Conservation (phyloP, 2,329 filamentous ascomycete genomes). For the Ophiognomonia clavigignenti-juglandacearum region DNA sequence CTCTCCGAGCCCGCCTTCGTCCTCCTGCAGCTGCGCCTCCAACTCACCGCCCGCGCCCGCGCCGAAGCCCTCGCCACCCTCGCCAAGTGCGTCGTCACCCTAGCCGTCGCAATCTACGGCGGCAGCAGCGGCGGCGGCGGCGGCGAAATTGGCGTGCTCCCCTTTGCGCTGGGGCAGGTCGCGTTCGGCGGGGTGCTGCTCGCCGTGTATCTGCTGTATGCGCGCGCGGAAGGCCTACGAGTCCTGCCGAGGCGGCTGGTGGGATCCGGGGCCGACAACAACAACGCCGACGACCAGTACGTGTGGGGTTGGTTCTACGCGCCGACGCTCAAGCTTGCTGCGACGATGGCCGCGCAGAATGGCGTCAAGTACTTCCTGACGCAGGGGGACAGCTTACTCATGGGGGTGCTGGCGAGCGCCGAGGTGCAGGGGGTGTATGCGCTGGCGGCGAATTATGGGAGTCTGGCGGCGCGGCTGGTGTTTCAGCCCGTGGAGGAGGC, state of each 20-base stretch:
- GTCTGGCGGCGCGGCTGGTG: constrained; percentile 78
- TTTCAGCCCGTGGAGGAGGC: constrained; percentile 96
- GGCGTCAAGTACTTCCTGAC: constrained; percentile 90
- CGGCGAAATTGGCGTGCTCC: constrained; percentile 79
- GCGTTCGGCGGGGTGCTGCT: constrained; percentile 68
- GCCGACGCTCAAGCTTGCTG: constrained; percentile 66
- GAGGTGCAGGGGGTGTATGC: constrained; percentile 87
- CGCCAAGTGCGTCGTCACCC: constrained; percentile 69
- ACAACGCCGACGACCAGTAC: no score
- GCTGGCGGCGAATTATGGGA: constrained; percentile 90
- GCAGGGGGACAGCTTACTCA: constrained; percentile 87
- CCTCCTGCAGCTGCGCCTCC: constrained; percentile 74
- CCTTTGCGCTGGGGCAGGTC: constrained; percentile 84
- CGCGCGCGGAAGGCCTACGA: constrained; percentile 43
- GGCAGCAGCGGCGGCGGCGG: constrained; percentile 42
- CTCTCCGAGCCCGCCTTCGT: constrained; percentile 85
- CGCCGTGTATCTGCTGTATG: constrained; percentile 62
- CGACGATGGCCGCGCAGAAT: constrained; percentile 83
- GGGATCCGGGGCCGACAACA: background rate
- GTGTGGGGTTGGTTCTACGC: constrained; percentile 59
- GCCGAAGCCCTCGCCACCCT: constrained; percentile 84
- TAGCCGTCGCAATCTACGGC: constrained; percentile 63
- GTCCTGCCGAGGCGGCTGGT: constrained; percentile 49
- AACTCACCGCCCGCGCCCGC: constrained; percentile 73
- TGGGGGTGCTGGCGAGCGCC: constrained; percentile 71